Percentiles rank a stretch among this genome's conserved stretches.
Evolutionary conservation across 2,329 filamentous ascomycete species (phyloP).

Genomic region (Xylariaceae sp.): DNA sequence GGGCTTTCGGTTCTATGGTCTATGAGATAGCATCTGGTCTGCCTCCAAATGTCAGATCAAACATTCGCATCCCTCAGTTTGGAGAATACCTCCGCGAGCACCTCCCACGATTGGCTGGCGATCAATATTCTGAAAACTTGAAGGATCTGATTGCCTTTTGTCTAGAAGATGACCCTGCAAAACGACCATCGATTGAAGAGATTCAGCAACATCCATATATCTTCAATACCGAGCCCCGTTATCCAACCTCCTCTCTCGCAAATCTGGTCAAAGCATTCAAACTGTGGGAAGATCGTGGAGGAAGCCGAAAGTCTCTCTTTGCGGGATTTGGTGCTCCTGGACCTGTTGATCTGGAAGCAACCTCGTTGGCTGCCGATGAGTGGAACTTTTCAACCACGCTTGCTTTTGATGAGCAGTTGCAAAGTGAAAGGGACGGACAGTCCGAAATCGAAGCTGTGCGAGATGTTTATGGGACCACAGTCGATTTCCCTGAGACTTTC

Average conservation of each 20-base stretch:
- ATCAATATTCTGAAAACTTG: constrained; percentile 64
- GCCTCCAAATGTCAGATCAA: constrained; percentile 63
- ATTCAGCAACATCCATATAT: constrained; percentile 70
- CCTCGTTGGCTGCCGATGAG: constrained; percentile 51
- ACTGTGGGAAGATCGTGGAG: constrained; percentile 71
- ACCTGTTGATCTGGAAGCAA: constrained; percentile 41
- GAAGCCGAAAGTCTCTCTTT: constrained; percentile 64
- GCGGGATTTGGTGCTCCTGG: constrained; percentile 55
- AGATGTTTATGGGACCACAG: constrained; percentile 56
- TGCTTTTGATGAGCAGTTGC: constrained; percentile 58
- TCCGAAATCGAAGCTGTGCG: constrained; percentile 50
- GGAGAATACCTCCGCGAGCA: constrained; percentile 57
- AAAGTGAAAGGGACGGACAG: constrained; percentile 45
- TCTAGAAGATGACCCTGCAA: constrained; percentile 62
- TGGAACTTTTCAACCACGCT: constrained; percentile 67
- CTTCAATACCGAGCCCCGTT: constrained; percentile 54
- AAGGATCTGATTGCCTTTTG: constrained; percentile 70
- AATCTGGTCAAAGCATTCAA: constrained; percentile 69
- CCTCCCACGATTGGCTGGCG: constrained; percentile 66
- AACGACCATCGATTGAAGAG: constrained; percentile 65
- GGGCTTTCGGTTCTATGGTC: constrained; percentile 78
- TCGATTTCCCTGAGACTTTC: constrained; percentile 47
- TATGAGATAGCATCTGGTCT: constrained; percentile 77
- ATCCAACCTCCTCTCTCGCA: constrained; percentile 61
- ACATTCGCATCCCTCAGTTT: constrained; percentile 48